These are phyloP conservation scores for Chaetomiaceae sp. DNA, from an alignment of 2,329 filamentous ascomycete genomes.

Conservation along the genomic window DNA sequence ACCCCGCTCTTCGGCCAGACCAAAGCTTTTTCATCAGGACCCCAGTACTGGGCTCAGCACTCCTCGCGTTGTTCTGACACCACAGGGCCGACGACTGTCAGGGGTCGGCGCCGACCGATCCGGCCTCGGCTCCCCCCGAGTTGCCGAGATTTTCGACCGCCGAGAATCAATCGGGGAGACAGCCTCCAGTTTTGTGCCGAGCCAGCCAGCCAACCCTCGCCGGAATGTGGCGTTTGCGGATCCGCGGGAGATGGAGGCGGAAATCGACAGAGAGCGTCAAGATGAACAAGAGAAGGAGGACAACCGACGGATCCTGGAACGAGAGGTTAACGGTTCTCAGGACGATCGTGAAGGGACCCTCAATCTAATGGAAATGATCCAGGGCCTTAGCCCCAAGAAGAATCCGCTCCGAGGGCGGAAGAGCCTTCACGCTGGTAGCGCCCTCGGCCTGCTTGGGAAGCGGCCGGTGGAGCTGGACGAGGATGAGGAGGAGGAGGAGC, in stretches of 20 bases:
- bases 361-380: slow-evolving; percentile 72
- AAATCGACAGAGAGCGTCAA: slow-evolving; percentile 58
- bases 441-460: slow-evolving; percentile 69
- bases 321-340: slow-evolving; percentile 45
- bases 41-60: slow-evolving; percentile 52
- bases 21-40: slow-evolving; percentile 51
- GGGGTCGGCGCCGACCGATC: slow-evolving; percentile 65
- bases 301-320: slow-evolving; percentile 51
- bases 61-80: slow-evolving; percentile 61
- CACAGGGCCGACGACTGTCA: slow-evolving; percentile 56
- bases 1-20: slow-evolving; percentile 27
- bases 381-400: slow-evolving; percentile 73
- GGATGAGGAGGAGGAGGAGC: slow-evolving; percentile 59
- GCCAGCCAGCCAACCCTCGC: slow-evolving; percentile 33
- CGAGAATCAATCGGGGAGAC: slow-evolving; percentile 67
- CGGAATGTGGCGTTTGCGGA: slow-evolving; percentile 60
- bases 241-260: slow-evolving; percentile 56
- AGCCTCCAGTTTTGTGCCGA: slow-evolving; percentile 59
- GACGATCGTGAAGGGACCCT: slow-evolving; percentile 60
- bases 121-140: slow-evolving; percentile 70
- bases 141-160: slow-evolving; percentile 66
- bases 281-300: slow-evolving; percentile 60
- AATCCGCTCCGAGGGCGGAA: slow-evolving; percentile 63
- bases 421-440: slow-evolving; percentile 71
- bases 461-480: slow-evolving; percentile 67